phyloP scores from a whole-genome alignment of 495 filamentous ascomycete species.

The Xylaria palmicola region DNA sequence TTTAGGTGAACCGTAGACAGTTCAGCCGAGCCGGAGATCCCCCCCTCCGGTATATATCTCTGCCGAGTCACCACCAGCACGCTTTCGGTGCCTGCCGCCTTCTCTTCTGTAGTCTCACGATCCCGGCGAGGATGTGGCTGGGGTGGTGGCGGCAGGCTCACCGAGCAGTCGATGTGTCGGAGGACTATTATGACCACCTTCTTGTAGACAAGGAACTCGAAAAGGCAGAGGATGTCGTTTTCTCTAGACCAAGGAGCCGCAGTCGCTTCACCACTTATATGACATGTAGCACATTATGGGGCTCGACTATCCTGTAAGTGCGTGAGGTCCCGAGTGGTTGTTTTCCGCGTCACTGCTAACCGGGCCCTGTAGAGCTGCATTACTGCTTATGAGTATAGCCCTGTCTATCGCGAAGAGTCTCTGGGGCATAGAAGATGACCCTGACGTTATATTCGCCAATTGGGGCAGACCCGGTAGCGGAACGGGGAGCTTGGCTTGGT shows the following conservation, averaged over 20 bases:
- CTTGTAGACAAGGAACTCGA: background rate
- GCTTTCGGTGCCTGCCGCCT: background rate
- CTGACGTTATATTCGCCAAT: conserved; percentile 52
- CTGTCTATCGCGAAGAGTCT: conserved; percentile 52
- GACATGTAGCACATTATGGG: conserved; percentile 19
- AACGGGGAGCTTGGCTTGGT: conserved; percentile 54
- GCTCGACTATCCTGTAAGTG: conserved; percentile 36
- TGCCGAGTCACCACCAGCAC: background rate
- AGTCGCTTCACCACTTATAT: background rate
- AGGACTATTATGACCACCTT: background rate
- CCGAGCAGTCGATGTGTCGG: background rate
- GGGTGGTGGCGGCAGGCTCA: background rate
- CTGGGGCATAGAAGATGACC: conserved; percentile 53
- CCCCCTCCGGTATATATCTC: background rate
- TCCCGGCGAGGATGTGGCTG: conserved; percentile 9
- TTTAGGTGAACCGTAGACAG: background rate
- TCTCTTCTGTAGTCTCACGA: no score
- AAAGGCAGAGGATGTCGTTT: background rate
- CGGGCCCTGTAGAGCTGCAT: conserved; percentile 20
- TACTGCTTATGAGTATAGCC: conserved; percentile 45
- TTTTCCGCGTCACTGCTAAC: conserved; percentile 22
- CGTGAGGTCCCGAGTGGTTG: background rate
- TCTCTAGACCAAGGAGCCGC: background rate
- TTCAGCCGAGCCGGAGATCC: no score
- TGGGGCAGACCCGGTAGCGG: conserved; percentile 52